Percentiles rank a stretch among this genome's conserved stretches.
Evolutionary conservation across 2,329 filamentous ascomycete species (phyloP).

Genomic region (Sarocladiaceae sp.): DNA sequence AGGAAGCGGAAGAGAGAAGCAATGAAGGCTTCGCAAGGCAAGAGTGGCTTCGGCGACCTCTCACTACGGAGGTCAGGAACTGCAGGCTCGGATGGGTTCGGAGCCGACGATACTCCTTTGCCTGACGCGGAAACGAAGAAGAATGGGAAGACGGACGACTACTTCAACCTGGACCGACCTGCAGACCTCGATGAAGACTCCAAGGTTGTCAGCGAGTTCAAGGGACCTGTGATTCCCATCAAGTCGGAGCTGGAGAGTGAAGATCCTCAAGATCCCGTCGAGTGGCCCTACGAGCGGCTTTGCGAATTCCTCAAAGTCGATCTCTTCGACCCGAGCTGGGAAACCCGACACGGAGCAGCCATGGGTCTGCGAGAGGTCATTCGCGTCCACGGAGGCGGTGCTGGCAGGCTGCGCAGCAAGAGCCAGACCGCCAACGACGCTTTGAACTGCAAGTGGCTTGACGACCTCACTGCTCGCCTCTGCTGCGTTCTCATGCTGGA

Average conservation of each 20-base stretch:
- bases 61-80: slow-evolving; percentile 62
- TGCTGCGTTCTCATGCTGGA: slow-evolving; percentile 97
- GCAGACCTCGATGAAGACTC: slow-evolving; percentile 79
- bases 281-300: slow-evolving; percentile 92
- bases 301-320: slow-evolving; percentile 94
- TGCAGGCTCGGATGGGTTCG: slow-evolving; percentile 56
- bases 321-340: slow-evolving; percentile 90
- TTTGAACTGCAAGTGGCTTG: slow-evolving; percentile 81
- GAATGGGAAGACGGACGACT: slow-evolving; percentile 69
- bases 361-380: slow-evolving; percentile 92
- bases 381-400: slow-evolving; percentile 84
- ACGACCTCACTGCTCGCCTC: slow-evolving; percentile 90
- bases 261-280: slow-evolving; percentile 68
- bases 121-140: slow-evolving; percentile 50
- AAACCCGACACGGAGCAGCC: slow-evolving; percentile 91
- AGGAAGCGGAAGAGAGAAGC: slow-evolving; percentile 88
- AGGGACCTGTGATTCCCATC: slow-evolving; percentile 74
- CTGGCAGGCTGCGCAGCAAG: slow-evolving; percentile 72
- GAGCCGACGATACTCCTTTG: slow-evolving; percentile 53
- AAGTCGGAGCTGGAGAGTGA: slow-evolving; percentile 83
- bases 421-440: slow-evolving; percentile 69
- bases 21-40: slow-evolving; percentile 79
- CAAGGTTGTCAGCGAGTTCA: slow-evolving; percentile 94
- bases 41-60: slow-evolving; percentile 85
- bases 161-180: slow-evolving; percentile 82